These are phyloP conservation scores for Rhizophagus sp. DNA, from an alignment of 192 early-diverging fungal species.

Conservation along the genomic window DNA sequence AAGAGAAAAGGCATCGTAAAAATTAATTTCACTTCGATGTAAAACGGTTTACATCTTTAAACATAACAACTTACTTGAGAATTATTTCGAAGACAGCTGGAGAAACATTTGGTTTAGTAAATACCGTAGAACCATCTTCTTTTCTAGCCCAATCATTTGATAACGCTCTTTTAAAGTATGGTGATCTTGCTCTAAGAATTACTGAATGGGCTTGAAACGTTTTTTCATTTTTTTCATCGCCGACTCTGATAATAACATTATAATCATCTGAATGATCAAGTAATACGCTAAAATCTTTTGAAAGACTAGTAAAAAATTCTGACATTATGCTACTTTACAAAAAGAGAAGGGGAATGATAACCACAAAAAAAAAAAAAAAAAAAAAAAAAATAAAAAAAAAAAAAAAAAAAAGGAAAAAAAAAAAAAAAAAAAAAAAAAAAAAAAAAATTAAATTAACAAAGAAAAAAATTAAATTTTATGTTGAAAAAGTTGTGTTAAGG, in stretches of 20 bases:
- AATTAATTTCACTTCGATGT: neutral
- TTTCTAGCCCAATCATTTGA: neutral
- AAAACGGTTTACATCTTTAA: neutral
- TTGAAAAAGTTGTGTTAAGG: neutral
- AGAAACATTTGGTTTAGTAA: conserved; percentile 4
- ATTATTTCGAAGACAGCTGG: neutral
- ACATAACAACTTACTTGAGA: neutral
- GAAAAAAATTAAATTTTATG: too few species aligned
- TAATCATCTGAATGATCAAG: neutral
- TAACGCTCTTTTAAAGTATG: conserved; percentile 10
- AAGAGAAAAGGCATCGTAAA: neutral
- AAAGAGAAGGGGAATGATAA: neutral
- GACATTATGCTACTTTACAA: neutral
- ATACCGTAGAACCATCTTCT: neutral
- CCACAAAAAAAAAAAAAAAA: neutral
- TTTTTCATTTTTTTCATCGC: neutral
- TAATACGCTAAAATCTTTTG: neutral
- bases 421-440: neutral
- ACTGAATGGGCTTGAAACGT: conserved; percentile 8
- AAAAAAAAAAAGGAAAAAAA: neutral
- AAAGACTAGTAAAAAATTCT: neutral
- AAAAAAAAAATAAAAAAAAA: neutral
- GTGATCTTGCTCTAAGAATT: conserved; percentile 5
- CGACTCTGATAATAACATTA: conserved; percentile 11
- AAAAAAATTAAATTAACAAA: neutral